Base-by-base conservation (phyloP, 2,329 filamentous ascomycete species). In the Hypoxylon sp. region DNA sequence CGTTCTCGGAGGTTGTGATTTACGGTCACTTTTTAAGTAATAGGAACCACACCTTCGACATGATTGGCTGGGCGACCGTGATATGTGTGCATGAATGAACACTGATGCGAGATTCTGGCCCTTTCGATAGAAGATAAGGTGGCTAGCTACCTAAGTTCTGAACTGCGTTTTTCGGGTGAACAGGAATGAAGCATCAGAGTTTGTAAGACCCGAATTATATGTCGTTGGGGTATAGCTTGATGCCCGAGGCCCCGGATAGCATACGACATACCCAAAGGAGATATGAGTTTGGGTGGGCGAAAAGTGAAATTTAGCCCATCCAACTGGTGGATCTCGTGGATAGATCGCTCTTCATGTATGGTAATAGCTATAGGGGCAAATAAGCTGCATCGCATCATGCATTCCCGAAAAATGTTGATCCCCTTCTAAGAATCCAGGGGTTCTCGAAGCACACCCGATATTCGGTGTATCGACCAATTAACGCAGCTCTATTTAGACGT, bases 21-120 rank as follows among this genome's bases (percentile, higher is more conserved):
- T 42, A 67, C 56, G 60, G 60, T 39, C 31, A 13, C 22, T 17
- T 52, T 58, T 67, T 63, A 62, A 65, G 64, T 70, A 70, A 70
- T 60, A 31, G 31, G 64, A 70, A 67, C 64, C 61, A 65, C 64
- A 61, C 60, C 37, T 19, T 19, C 52, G 4, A 42, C 47, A 44
- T 67, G 57, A 70, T 68, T 67, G 64, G 67, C 53, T 9, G n/a
- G 17, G 19, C 6, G 1, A 1, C 17, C 31, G 44, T 59, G 60
- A 59, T 53, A 48, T 59, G 19, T 35, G 42, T 60, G 56, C 57
- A 50, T 58, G 48, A 60, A 17, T 22, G 35, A 63, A 60, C 39
- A 29, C 35, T 59, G 57, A 59, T 55, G 44, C 56, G 39, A 24
- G 35, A n/a, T 59, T 52, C 53, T 60, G 57, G 48, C 61, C 53